Conservation (phyloP, 768 basidiomycete genomes). For the Tricholoma sp. region DNA sequence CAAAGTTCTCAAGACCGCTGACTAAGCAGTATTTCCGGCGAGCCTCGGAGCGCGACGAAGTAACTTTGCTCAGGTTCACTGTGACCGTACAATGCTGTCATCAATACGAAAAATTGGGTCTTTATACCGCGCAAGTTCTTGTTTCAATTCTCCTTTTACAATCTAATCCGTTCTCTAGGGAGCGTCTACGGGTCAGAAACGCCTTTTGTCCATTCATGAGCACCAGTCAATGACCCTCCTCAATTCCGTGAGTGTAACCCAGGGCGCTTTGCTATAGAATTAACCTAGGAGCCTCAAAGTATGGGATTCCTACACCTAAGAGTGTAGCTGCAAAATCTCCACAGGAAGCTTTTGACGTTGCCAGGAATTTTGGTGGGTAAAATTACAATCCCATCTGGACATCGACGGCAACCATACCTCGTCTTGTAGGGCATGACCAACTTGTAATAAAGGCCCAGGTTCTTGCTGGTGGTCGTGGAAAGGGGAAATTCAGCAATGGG, state of each 20-base stretch:
- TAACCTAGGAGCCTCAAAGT: slow-evolving; percentile 42
- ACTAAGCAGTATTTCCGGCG: slow-evolving; percentile 30
- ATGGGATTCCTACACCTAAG: slow-evolving; percentile 93
- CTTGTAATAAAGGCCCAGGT: slow-evolving; percentile 99
- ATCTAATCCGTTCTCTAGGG: slow-evolving; percentile 33
- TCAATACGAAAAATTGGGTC: slow-evolving; percentile 60
- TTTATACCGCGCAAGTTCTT: slow-evolving; percentile 53
- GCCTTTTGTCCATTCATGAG: slow-evolving; percentile 95
- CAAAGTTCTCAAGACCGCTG: too few species aligned
- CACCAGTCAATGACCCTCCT: slow-evolving; percentile 94
- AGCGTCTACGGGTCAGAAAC: slow-evolving; percentile 77
- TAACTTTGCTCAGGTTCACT: too few species aligned
- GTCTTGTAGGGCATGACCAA: slow-evolving; percentile 53
- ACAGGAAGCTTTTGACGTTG: slow-evolving; percentile 85
- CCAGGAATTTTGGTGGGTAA: slow-evolving; percentile 76
- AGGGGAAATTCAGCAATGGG: slow-evolving; percentile 94
- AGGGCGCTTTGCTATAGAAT: neutral
- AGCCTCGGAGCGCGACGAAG: neutral
- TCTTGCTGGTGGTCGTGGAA: slow-evolving; percentile 96
- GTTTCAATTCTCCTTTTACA: slow-evolving; percentile 1
- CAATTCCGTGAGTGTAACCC: slow-evolving; percentile 66
- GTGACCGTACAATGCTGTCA: slow-evolving; percentile 55
- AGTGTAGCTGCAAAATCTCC: slow-evolving; percentile 83
- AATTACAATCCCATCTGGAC: slow-evolving; percentile 5
- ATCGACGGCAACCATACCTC: slow-evolving; percentile 3